Conservation (phyloP, 1,284 basidiomycete species). For the Leccinum fallax region DNA sequence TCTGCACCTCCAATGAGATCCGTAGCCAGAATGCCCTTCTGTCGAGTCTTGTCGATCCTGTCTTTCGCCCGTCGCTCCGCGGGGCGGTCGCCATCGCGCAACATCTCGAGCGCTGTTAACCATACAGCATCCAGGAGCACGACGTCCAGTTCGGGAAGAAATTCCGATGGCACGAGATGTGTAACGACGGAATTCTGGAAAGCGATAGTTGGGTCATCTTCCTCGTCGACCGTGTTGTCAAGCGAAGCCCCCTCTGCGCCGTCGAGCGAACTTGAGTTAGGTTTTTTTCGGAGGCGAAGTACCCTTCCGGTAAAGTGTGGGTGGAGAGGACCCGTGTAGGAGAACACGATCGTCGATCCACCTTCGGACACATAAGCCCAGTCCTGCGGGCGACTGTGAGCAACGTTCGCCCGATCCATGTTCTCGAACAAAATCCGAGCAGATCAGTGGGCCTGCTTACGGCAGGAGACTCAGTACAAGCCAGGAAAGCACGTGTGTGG, state of each 20-base stretch:
- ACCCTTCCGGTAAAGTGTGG: constrained; percentile 62
- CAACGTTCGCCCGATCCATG: constrained; percentile 23
- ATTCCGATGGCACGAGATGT: constrained; percentile 56
- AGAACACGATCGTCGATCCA: constrained; percentile 86
- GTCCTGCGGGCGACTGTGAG: constrained; percentile 52
- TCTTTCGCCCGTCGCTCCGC: constrained; percentile 53
- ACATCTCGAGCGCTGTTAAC: constrained; percentile 54
- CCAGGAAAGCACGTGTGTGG: neutral
- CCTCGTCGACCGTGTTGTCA: constrained; percentile 12
- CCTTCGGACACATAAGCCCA: constrained; percentile 91
- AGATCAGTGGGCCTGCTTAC: too few species aligned
- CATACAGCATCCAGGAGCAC: constrained; percentile 61
- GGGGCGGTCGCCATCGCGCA: constrained; percentile 57
- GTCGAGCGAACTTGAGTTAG: neutral
- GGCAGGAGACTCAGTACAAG: too few species aligned
- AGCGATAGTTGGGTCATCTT: constrained; percentile 60
- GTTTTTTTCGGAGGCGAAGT: constrained; percentile 71
- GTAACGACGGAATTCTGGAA: constrained; percentile 66
- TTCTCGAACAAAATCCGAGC: neutral
- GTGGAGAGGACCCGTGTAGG: constrained; percentile 62
- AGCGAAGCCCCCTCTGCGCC: neutral
- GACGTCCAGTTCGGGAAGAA: constrained; percentile 58
- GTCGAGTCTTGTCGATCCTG: constrained; percentile 56
- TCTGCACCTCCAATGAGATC: constrained; percentile 64
- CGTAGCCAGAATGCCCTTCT: constrained; percentile 68